Percentiles rank a stretch among this genome's conserved stretches.
Conservation (phyloP, 805 yeast species). For the Nakazawaea peltata region DNA sequence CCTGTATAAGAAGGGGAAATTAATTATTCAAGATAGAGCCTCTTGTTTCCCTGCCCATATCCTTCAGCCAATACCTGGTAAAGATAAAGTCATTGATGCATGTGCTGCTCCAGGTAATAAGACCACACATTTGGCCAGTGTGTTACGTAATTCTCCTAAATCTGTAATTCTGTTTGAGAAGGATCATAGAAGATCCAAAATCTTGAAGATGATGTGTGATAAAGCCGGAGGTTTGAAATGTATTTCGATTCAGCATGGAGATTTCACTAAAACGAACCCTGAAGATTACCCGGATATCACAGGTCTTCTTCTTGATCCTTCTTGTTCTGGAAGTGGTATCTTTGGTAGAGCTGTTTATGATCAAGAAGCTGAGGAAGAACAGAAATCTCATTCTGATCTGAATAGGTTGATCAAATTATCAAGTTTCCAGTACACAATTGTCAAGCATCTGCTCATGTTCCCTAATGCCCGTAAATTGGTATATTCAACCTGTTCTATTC, state of each 20-base stretch:
- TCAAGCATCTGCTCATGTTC: slow-evolving; percentile 80
- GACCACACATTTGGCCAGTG: slow-evolving; percentile 84
- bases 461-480: slow-evolving; percentile 74
- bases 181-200: slow-evolving; percentile 63
- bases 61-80: slow-evolving; percentile 49
- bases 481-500: slow-evolving; percentile 93
- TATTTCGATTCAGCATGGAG: slow-evolving; percentile 37
- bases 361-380: slow-evolving; percentile 35
- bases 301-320: slow-evolving; percentile 89
- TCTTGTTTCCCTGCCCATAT: slow-evolving; percentile 95
- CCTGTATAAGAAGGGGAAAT: slow-evolving; percentile 64
- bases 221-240: slow-evolving; percentile 59
- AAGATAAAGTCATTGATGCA: slow-evolving; percentile 69
- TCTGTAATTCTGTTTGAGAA: slow-evolving; percentile 83
- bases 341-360: slow-evolving; percentile 78
- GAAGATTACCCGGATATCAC: slow-evolving; percentile 55
- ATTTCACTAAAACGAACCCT: slow-evolving; percentile 58
- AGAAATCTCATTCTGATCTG: slow-evolving; percentile 32
- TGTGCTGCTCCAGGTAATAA: slow-evolving; percentile 99
- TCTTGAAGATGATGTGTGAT: slow-evolving; percentile 67
- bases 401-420: slow-evolving; percentile 67
- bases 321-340: slow-evolving; percentile 97
- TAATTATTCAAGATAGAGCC: slow-evolving; percentile 93
- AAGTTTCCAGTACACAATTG: slow-evolving; percentile 80
- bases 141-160: slow-evolving; percentile 30